Base-by-base conservation (phyloP, 1,284 basidiomycete species). In the Vanrija sp. region DNA sequence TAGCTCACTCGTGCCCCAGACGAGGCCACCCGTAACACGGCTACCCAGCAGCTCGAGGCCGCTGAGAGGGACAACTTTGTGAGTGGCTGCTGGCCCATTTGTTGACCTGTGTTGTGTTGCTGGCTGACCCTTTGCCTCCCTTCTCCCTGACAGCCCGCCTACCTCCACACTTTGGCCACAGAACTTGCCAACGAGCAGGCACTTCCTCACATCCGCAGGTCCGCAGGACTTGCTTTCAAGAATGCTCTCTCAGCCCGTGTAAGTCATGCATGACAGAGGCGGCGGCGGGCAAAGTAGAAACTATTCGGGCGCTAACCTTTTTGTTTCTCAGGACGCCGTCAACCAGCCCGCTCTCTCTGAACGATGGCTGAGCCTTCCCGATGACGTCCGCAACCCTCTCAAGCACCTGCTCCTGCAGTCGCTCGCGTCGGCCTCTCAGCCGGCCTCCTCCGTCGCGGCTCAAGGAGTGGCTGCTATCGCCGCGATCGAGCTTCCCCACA, bases 161-260 rank as follows among this genome's bases (percentile, higher is more conserved):
- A 96, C 80, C 86, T 95, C 83, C 74, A 86, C 71, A 91, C 90
- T 80, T 85, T 97, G 60, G 87, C 88, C 29, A 78, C 83, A 14
- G 89, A 92, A 67, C 83, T 96, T 46, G 84, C 85, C 38, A 87
- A 90, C 64, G 89, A 91, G 72, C 78, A 67, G 45, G 83, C 83
- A 9, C 81, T 81, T n/a, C 67, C 86, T 39, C 86, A 91, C 75
- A 85, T 96, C 51, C 84, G 95, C 65, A 94, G 91, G 70, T 93
- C 95, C 16, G 93, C 96, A 23, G 94, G 92, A 76, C 83, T 99
- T 50, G 94, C 94, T 18, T 82, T 99, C 78, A 99, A 98, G 84
- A 99, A 99, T 76, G 86, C 92, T 57, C 80, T 99, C 57, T 85
- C 86, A 43, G 91, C 94, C 59, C 83, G 91, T 69, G 91, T 94